Evolutionary conservation across 2,329 filamentous ascomycete species (phyloP).

Genomic region (Xylaria sp.): DNA sequence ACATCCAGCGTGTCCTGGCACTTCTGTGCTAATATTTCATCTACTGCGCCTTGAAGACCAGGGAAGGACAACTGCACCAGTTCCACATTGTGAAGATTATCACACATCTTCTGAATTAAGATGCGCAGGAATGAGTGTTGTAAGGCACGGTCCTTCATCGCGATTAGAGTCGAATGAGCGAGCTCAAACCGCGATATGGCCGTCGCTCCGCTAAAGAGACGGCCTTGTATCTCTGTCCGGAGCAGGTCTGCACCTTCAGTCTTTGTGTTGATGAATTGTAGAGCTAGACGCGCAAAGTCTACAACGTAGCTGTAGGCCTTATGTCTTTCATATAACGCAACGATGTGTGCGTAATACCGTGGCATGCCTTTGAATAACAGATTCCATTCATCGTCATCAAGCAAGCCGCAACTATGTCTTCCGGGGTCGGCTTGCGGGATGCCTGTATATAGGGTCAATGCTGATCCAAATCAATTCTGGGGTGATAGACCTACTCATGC

Average conservation of each 20-base stretch:
- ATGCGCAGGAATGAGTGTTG: conserved; percentile 77
- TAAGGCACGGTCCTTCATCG: conserved; percentile 77
- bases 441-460: conserved; percentile 50
- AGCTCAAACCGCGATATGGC: conserved; percentile 82
- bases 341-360: conserved; percentile 87
- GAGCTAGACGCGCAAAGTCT: conserved; percentile 81
- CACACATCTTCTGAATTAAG: conserved; percentile 76
- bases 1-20: conserved; percentile 77
- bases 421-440: conserved; percentile 58
- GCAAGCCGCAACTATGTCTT: conserved; percentile 71
- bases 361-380: conserved; percentile 77
- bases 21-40: conserved; percentile 78
- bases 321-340: conserved; percentile 81
- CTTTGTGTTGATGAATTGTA: conserved; percentile 67
- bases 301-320: conserved; percentile 83
- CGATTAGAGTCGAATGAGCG: conserved; percentile 81
- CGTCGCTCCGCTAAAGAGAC: conserved; percentile 84
- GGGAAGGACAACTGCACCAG: conserved; percentile 83
- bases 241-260: conserved; percentile 54
- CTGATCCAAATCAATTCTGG: not conserved
- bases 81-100: conserved; percentile 71
- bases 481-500: conserved; percentile 72
- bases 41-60: conserved; percentile 79
- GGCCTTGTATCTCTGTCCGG: conserved; percentile 79
- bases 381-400: conserved; percentile 80